A percentile compares a stretch with the other conserved stretches of the same genome.
Evolutionary conservation across 2,329 filamentous ascomycete genomes (phyloP).

Genomic region (Penicillium psychrosexuale): DNA sequence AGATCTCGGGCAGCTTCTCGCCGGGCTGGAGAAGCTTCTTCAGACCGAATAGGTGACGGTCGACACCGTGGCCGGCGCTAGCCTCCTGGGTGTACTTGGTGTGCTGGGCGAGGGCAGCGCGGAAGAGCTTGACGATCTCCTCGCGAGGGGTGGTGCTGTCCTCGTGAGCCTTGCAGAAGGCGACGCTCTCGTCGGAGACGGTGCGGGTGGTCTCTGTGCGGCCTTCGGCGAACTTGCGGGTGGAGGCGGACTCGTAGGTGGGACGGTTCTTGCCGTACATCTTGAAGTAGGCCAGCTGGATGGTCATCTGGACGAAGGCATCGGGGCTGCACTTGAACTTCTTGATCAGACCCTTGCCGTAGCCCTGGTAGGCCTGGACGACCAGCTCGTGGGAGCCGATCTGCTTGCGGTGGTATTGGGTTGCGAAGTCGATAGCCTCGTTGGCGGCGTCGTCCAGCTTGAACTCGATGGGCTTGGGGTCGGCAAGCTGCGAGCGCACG

Average conservation of each 20-base stretch:
- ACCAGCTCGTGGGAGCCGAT: slow-evolving; percentile 86
- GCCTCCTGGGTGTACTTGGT: slow-evolving; percentile 88
- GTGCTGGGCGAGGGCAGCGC: slow-evolving; percentile 75
- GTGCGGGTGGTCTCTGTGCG: slow-evolving; percentile 93
- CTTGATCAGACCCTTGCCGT: slow-evolving; percentile 98
- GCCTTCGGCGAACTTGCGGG: slow-evolving; percentile 90
- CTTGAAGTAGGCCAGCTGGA: slow-evolving; percentile 96
- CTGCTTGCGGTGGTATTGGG: slow-evolving; percentile 72
- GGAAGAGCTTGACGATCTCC: slow-evolving; percentile 70
- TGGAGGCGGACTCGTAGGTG: slow-evolving; percentile 95
- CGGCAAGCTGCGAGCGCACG: slow-evolving; percentile 77
- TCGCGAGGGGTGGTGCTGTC: slow-evolving; percentile 63
- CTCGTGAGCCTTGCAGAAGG: slow-evolving; percentile 85
- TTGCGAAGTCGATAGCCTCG: slow-evolving; percentile 73
- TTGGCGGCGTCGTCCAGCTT: slow-evolving; percentile 70
- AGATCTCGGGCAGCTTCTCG: slow-evolving; percentile 78
- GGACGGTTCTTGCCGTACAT: slow-evolving; percentile 98
- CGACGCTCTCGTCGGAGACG: slow-evolving; percentile 85
- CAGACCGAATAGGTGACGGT: slow-evolving; percentile 93
- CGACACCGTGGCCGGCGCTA: slow-evolving; percentile 87
- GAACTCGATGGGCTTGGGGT: slow-evolving; percentile 76
- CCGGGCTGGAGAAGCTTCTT: slow-evolving; percentile 82
- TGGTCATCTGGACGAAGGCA: slow-evolving; percentile 97
- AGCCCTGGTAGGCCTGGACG: slow-evolving; percentile 94
- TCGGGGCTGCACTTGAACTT: slow-evolving; percentile 98